phyloP scores from a whole-genome alignment of 176 grass and related monocot genomes.

The Bothriochloa decipiens region DNA sequence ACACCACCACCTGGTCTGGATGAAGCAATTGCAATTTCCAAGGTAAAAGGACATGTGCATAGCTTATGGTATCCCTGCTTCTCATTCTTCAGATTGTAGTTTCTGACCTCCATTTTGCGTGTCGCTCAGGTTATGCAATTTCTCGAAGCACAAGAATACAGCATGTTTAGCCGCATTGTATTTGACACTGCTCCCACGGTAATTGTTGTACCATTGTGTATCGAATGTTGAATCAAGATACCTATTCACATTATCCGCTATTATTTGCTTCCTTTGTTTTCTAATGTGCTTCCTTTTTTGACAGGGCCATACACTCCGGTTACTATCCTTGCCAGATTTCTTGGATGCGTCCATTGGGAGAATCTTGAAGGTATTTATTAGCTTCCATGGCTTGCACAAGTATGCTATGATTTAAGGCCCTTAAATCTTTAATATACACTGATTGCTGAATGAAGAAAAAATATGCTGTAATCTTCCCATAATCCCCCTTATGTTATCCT shows the following conservation, averaged over 20 bases:
- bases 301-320: constrained; percentile 92
- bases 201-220: constrained; percentile 33
- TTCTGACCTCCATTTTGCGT: constrained; percentile 36
- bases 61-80: neutral
- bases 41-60: constrained; percentile 44
- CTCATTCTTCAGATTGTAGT: neutral
- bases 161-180: constrained; percentile 94
- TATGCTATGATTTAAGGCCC: constrained; percentile 1
- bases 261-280: constrained; percentile 20
- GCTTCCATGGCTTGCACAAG: neutral
- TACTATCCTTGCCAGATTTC: constrained; percentile 97
- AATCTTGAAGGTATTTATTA: constrained; percentile 75
- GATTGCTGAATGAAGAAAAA: neutral
- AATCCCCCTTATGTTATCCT: neutral
- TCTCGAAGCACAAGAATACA: constrained; percentile 83
- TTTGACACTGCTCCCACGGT: constrained; percentile 98
- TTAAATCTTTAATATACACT: neutral
- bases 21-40: constrained; percentile 98
- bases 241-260: constrained; percentile 14
- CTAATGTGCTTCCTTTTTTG: constrained; percentile 18
- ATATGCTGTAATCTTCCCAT: neutral
- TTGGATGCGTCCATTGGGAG: constrained; percentile 98
- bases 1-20: constrained; percentile 91
- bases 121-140: constrained; percentile 90
- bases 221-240: constrained; percentile 4